A percentile compares a stretch with the other conserved stretches of the same genome.
Conservation (phyloP, 2,329 filamentous ascomycete species). For the Microsporum audouinii region DNA sequence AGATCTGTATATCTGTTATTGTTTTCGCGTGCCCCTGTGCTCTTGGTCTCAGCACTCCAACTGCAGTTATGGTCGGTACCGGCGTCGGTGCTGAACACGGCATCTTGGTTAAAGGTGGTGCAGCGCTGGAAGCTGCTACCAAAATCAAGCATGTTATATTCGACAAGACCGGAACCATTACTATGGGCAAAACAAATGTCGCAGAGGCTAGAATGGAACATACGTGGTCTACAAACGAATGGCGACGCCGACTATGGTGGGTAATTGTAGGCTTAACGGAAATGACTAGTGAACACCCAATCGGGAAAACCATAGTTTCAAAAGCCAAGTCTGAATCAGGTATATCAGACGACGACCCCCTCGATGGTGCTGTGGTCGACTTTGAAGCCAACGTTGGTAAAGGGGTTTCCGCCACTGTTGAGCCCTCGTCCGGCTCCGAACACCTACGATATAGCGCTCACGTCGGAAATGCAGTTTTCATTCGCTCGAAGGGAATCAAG, state of each 20-base stretch:
- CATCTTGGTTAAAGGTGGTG: slow-evolving; percentile 95
- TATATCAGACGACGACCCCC: slow-evolving; percentile 56
- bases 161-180: slow-evolving; percentile 76
- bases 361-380: slow-evolving; percentile 75
- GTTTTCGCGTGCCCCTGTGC: slow-evolving; percentile 97
- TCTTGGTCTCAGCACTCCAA: slow-evolving; percentile 88
- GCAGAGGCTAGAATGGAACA: slow-evolving; percentile 56
- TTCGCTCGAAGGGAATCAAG: slow-evolving; percentile 56
- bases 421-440: slow-evolving; percentile 59
- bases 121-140: slow-evolving; percentile 66
- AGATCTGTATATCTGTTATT: slow-evolving; percentile 96
- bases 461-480: slow-evolving; percentile 69
- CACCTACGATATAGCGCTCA: slow-evolving; percentile 65
- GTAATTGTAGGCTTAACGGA: slow-evolving; percentile 89
- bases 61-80: slow-evolving; percentile 98
- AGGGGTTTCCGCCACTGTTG: slow-evolving; percentile 70
- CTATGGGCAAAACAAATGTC: slow-evolving; percentile 89
- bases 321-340: slow-evolving; percentile 67
- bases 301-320: slow-evolving; percentile 73
- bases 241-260: slow-evolving; percentile 77
- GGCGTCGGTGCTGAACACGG: slow-evolving; percentile 90
- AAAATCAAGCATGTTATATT: slow-evolving; percentile 58
- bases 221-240: slow-evolving; percentile 57
- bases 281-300: slow-evolving; percentile 89
- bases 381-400: slow-evolving; percentile 76